Base-by-base conservation (phyloP, 2,329 filamentous ascomycete genomes). In the Didymella pomorum region DNA sequence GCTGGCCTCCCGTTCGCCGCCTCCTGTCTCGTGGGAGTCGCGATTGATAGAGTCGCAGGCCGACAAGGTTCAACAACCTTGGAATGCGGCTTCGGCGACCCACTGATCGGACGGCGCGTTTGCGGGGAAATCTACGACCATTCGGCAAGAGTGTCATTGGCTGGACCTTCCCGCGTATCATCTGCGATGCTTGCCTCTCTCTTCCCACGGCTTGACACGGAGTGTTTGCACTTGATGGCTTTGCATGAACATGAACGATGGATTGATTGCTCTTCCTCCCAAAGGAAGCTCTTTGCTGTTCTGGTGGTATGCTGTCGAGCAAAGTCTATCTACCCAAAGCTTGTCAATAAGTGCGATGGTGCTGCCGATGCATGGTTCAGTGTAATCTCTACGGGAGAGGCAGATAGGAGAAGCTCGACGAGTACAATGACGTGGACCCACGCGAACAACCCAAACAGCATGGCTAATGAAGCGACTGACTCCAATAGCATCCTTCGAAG, bases 91-190 rank as follows among this genome's bases (percentile, higher is more conserved):
- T 39, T 50, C 50, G 39, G 49, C 35, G 50, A 37, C 44, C 56
- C 45, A 58, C 47, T 31, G 50, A 59, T 59, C 50, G 50, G 49
- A 52, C 48, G 20, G 41, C 50, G 28, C 25, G 28, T 59, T 59
- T 59, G 56, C 56, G 56, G 56, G 56, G 56, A 52, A 59, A 14
- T 16, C 18, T 20, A 26, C 39, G 11, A 37, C 11, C 26, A 4
- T 44, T 44, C 42, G 42, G 23, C 42, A 10, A 9, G 14, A 12
- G n/a, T 31, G 11, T 54, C 16, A 58, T 58, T 58, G 56, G 56
- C 12, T 41, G 35, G 9, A 23, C 14, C 10, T 10, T 2, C 23
- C 14, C 3, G 10, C 31, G 25, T 35, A 26, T 57, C 54, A 47
- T 47, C 54, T 42, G 39, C 53, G 51, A 45, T 56, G 39, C 46